A percentile compares a stretch with the other conserved stretches of the same genome.
Evolutionary conservation across 352 stramenopile species (phyloP).

Genomic region (Phytophthora vignae): DNA sequence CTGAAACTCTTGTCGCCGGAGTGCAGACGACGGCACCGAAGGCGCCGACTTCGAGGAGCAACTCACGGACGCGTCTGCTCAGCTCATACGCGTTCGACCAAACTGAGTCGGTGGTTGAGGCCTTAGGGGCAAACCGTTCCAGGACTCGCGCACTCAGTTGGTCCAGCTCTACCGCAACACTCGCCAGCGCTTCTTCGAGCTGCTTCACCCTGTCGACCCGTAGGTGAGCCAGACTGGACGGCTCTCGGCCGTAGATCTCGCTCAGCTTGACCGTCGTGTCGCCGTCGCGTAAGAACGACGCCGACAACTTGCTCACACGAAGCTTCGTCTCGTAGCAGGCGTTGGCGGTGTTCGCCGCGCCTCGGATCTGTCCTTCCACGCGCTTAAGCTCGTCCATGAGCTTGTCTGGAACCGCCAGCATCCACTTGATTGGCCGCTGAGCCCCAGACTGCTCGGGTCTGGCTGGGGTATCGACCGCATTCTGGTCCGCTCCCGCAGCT

Average conservation of each 20-base stretch:
- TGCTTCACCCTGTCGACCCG: conserved; percentile 30
- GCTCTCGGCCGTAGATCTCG: conserved; percentile 26
- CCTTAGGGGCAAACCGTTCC: conserved; percentile 8
- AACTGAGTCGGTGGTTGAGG: conserved; percentile 6
- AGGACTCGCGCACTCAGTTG: conserved; percentile 22
- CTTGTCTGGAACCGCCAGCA: conserved; percentile 47
- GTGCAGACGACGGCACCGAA: conserved; percentile 45
- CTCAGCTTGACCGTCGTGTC: conserved; percentile 19
- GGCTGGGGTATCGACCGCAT: not conserved
- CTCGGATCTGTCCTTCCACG: conserved; percentile 43
- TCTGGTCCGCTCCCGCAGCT: conserved; percentile 48
- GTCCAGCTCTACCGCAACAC: conserved; percentile 26
- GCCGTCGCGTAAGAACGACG: conserved; percentile 32
- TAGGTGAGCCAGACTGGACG: conserved; percentile 26
- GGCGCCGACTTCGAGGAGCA: conserved; percentile 48
- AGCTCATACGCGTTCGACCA: conserved; percentile 15
- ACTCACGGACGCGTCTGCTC: conserved; percentile 19
- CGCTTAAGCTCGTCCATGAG: conserved; percentile 44
- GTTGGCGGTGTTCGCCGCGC: conserved; percentile 23
- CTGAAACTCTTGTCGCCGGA: not conserved
- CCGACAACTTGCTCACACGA: conserved; percentile 34
- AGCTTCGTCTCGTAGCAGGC: conserved; percentile 44
- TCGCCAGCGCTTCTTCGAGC: conserved; percentile 30
- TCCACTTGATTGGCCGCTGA: conserved; percentile 45
- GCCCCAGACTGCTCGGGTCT: not conserved